Conservation (phyloP, 768 basidiomycete species). For the Hericium alpestre region DNA sequence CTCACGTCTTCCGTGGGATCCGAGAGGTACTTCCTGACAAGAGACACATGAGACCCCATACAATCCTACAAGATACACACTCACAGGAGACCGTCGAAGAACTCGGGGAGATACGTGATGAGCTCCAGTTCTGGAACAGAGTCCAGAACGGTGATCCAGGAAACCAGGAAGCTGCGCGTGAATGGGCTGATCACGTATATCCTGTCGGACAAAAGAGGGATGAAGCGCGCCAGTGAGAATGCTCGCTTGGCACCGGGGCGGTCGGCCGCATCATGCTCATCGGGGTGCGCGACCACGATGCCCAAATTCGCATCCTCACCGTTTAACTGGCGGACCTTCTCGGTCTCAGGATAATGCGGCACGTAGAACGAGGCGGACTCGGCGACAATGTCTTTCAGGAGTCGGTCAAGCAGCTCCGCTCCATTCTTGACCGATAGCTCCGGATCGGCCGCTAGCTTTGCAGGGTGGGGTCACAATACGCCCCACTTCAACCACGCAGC, state of each 20-base stretch:
- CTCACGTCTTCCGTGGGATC: constrained; percentile 92
- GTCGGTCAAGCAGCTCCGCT: constrained; percentile 88
- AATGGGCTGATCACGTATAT: constrained; percentile 94
- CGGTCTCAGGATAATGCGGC: constrained; percentile 76
- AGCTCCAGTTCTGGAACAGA: constrained; percentile 95
- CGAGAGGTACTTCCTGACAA: constrained; percentile 77
- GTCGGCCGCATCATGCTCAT: constrained; percentile 33
- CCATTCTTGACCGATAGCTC: constrained; percentile 97
- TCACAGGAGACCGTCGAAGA: constrained; percentile 86
- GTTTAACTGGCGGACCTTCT: constrained; percentile 36
- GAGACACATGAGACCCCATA: constrained; percentile 8
- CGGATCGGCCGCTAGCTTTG: constrained; percentile 87
- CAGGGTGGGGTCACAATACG: background rate
- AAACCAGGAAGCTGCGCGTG: constrained; percentile 90
- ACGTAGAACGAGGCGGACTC: constrained; percentile 94
- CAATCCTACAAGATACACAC: constrained; percentile 17
- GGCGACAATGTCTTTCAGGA: constrained; percentile 96
- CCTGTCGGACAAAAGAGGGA: constrained; percentile 85
- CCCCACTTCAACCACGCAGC: background rate
- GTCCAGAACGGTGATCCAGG: constrained; percentile 92
- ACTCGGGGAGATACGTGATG: constrained; percentile 88
- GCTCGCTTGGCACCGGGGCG: constrained; percentile 49
- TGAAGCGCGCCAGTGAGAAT: constrained; percentile 90
- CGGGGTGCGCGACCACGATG: constrained; percentile 58
- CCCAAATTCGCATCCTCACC: constrained; percentile 29